Conservation (phyloP, 2,329 filamentous ascomycete species). For the Alternaria metachromatica region DNA sequence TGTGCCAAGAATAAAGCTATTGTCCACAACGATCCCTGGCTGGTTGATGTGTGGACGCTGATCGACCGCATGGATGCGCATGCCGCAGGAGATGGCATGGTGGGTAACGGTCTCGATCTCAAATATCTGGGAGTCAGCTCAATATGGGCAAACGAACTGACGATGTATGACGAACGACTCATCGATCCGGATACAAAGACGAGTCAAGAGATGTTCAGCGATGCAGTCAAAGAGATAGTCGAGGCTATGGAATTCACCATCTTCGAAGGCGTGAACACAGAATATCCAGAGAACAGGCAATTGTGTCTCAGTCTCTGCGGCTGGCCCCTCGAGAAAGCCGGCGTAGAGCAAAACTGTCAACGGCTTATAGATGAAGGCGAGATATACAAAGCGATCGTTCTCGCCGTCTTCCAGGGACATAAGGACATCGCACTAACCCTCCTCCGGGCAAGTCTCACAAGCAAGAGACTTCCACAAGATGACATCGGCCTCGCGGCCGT, state of each 20-base stretch:
- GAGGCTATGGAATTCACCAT: conserved; percentile 66
- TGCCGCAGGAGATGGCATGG: conserved; percentile 72
- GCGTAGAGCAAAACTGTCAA: conserved; percentile 57
- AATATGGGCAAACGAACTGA: conserved; percentile 75
- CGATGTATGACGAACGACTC: conserved; percentile 54
- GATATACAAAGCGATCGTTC: conserved; percentile 79
- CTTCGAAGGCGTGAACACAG: conserved; percentile 69
- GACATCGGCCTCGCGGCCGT: conserved; percentile 58
- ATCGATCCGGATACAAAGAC: conserved; percentile 44
- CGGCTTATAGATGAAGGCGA: conserved; percentile 59
- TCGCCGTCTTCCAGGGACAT: conserved; percentile 76
- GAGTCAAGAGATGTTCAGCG: conserved; percentile 64
- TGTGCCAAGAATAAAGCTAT: conserved; percentile 69
- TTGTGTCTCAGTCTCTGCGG: conserved; percentile 77
- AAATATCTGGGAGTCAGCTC: conserved; percentile 76
- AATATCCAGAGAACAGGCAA: conserved; percentile 73
- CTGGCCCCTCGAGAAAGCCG: conserved; percentile 68
- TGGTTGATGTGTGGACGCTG: conserved; percentile 82
- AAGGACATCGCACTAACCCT: conserved; percentile 72
- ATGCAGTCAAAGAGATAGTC: conserved; percentile 67
- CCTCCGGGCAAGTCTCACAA: conserved; percentile 70
- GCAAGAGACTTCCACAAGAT: conserved; percentile 65
- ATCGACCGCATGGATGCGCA: conserved; percentile 70
- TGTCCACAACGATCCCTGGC: conserved; percentile 74
- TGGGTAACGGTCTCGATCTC: conserved; percentile 70